Base-by-base conservation (phyloP, 2,329 filamentous ascomycete species). In the Pestalotiopsis sp. region DNA sequence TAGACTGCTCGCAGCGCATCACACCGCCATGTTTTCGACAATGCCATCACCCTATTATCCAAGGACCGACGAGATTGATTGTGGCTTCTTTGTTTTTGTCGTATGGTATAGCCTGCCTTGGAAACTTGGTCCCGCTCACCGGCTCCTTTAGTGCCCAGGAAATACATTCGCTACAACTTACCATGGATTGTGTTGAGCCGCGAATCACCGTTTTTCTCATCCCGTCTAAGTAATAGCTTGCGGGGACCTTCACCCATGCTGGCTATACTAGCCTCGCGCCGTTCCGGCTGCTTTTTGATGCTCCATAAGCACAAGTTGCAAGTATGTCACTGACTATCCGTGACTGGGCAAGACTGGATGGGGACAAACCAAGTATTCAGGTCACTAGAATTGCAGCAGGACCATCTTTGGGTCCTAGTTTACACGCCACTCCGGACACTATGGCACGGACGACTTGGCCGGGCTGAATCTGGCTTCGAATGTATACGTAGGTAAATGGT, bases 171-270 rank as follows among this genome's bases (percentile, higher is more conserved):
- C 24, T 24, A 58, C 22, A n/a, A 58, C 11, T 58, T 58, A 58
- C 55, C 55, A 20, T 58, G 17, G 30, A 22, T 24, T 24, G 55
- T 58, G 7, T 58, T 24, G 17, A 63, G 60, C 24, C 40, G 30
- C 30, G 30, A 35, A 35, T 35, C 30, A 35, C 30, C 30, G 30
- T 35, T 35, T 7, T 35, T 35, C 30, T 35, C 40, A 63, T 40
- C 20, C 60, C 60, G 60, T 44, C 60, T 63, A 20, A 63, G 60
- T 48, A 63, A 52, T 48, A 48, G 38, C 60, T 63, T 63, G 60
- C 60, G 60, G 60, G 14, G 14, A 4, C 30, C 20, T 22, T 61
- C 14, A 35, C 30, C 30, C 30, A 35, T 35, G 30, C 30, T 35
- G 6, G 22, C 58, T 48, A 20, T 48, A 63, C 38, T 63, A 30